These are phyloP conservation scores for Coprinopsis marcescibilis DNA, from an alignment of 768 basidiomycete species.

Conservation along the genomic window DNA sequence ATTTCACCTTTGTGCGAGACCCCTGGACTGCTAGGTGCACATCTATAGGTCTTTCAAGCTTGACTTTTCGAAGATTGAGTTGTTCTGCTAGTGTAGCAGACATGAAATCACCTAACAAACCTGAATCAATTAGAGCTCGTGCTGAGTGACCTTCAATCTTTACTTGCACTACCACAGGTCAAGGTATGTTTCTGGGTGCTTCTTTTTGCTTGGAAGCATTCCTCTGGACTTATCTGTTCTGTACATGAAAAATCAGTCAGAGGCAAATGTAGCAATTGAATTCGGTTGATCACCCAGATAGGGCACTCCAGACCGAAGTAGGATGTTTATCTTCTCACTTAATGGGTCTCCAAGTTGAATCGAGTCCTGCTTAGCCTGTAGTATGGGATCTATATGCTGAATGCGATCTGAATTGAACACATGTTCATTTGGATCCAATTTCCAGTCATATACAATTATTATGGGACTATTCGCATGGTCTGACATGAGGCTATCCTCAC, in stretches of 20 bases:
- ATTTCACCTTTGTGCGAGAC: constrained; percentile 31
- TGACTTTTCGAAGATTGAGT: constrained; percentile 19
- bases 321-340: background rate
- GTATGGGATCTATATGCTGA: too few species aligned
- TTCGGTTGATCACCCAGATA: background rate
- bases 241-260: background rate
- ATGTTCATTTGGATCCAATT: too few species aligned
- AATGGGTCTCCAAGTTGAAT: background rate
- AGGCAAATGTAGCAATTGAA: background rate
- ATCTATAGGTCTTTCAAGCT: constrained; percentile 25
- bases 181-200: constrained; percentile 16
- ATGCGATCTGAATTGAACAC: background rate
- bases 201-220: constrained; percentile 13
- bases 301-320: background rate
- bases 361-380: too few species aligned
- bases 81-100: constrained; percentile 31
- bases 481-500: too few species aligned
- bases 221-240: background rate
- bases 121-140: constrained; percentile 30
- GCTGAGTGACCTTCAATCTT: constrained; percentile 26
- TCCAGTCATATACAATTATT: too few species aligned
- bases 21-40: constrained; percentile 36
- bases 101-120: constrained; percentile 38
- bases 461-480: too few species aligned
- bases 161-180: constrained; percentile 25